A percentile compares a stretch with the other conserved stretches of the same genome.
Conservation (phyloP, 441 rosid genomes). For the Populus hybrid region DNA sequence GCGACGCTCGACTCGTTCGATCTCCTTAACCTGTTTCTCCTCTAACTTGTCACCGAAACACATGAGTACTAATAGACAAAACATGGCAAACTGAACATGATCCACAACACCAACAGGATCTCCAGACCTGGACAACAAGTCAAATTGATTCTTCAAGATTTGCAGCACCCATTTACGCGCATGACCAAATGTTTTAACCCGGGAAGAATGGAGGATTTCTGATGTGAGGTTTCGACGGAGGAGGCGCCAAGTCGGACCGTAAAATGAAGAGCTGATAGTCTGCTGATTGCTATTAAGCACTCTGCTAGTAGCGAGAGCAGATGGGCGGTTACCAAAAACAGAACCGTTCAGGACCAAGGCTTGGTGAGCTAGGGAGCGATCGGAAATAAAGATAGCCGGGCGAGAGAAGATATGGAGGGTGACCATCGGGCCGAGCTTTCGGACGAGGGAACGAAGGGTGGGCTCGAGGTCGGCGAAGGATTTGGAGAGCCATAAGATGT, state of each 20-base stretch:
- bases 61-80: slow-evolving; percentile 28
- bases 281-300: slow-evolving; percentile 10
- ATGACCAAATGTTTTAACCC: slow-evolving; percentile 6
- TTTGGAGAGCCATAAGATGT: too few species aligned
- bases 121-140: background rate
- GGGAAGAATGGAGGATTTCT: slow-evolving; percentile 21
- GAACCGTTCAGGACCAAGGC: slow-evolving; percentile 21
- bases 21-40: slow-evolving; percentile 22
- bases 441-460: slow-evolving; percentile 8
- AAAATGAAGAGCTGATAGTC: slow-evolving; percentile 19
- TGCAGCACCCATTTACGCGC: slow-evolving; percentile 31
- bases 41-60: slow-evolving; percentile 37
- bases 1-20: slow-evolving; percentile 21
- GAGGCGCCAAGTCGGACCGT: slow-evolving; percentile 29
- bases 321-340: slow-evolving; percentile 26
- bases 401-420: slow-evolving; percentile 18
- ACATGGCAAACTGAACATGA: slow-evolving; percentile 32
- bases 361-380: slow-evolving; percentile 20
- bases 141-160: slow-evolving; percentile 16
- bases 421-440: slow-evolving; percentile 25
- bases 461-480: slow-evolving; percentile 1
- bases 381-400: slow-evolving; percentile 20
- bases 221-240: slow-evolving; percentile 28
- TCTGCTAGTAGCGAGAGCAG: background rate
- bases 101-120: slow-evolving; percentile 15